Base-by-base conservation (phyloP, 495 filamentous ascomycete genomes). In the Penicillium simplicissimum region DNA sequence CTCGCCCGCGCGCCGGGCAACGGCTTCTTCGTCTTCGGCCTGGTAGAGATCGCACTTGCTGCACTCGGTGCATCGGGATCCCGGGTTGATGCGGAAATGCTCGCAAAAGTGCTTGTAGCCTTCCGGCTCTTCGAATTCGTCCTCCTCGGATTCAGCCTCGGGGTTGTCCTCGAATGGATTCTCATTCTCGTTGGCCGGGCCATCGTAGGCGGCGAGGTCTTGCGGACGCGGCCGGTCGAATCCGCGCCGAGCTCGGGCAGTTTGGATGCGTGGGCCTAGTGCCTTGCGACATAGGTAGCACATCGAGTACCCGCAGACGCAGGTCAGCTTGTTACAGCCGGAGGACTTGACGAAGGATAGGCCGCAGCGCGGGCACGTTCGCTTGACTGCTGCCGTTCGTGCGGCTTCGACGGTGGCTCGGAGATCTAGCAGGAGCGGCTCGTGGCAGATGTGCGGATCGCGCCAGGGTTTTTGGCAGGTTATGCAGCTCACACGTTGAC, bases 321-420 rank as follows among this genome's bases (percentile, higher is more conserved):
- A 98, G n/a, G 90, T 93, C 15, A 98, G 76, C 73, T 97, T 97
- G 77, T 98, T 98, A 81, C 95, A 98, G 61, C 95, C 95, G 35
- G 88, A 87, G 3, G 84, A 86, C 69, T 97, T 97, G 73, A 98
- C 89, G 68, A 98, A 97, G 15, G 89, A 90, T 25, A 92, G 87
- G 59, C 89, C 85, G 78, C 95, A 98, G 55, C 85, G 83, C 10
- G 95, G 95, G 72, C 95, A 98, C 17, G 93, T 96, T 42, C 95
- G 91, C 75, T 98, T 98, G 63, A 98, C 86, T 14, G 95, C 95
- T 55, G 92, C 87, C 40, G 93, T 94, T 78, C 93, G 92, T 21
- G 93, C 93, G 55, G 88, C 86, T 74, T 97, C 95, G 58, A 97
- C 87, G 60, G 93, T 89, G 6, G 90, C 90, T 31, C 94, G 89